These are phyloP conservation scores for Escallonia herrerae DNA, from an alignment of 129 eudicot genomes.

Conservation along the genomic window DNA sequence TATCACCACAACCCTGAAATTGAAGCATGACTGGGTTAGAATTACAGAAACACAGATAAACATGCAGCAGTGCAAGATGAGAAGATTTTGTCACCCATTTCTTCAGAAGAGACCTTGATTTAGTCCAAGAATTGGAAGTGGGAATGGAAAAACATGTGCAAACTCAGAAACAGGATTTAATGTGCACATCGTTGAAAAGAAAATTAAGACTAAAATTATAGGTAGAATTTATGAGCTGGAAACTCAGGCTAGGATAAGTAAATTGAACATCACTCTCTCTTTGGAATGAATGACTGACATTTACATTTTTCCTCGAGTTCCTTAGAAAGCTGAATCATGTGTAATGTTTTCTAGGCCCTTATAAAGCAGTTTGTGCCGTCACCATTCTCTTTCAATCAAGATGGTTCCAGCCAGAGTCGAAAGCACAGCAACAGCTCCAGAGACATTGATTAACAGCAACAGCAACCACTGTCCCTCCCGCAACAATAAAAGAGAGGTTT, in stretches of 20 bases:
- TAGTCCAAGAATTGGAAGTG: too few relatives aligned
- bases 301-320: too few relatives aligned
- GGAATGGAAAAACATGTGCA: too few relatives aligned
- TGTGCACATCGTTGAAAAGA: too few relatives aligned
- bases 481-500: conserved; percentile 74
- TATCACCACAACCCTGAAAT: conserved; percentile 85
- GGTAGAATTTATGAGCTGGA: too few relatives aligned
- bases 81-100: too few relatives aligned
- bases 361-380: neutral
- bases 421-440: conserved; percentile 89
- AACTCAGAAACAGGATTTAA: too few relatives aligned
- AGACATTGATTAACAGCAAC: conserved; percentile 47
- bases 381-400: conserved; percentile 98
- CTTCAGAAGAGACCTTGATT: too few relatives aligned
- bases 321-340: too few relatives aligned
- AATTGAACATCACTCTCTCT: neutral
- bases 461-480: conserved; percentile 66
- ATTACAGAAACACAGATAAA: neutral
- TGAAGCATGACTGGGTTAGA: neutral
- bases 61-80: too few relatives aligned
- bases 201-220: too few relatives aligned
- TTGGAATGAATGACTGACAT: neutral
- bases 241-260: too few relatives aligned
- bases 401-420: conserved; percentile 98
- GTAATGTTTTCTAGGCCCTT: neutral